Base-by-base conservation (phyloP, 306 rosid species). In the Fragaria vesca region DNA sequence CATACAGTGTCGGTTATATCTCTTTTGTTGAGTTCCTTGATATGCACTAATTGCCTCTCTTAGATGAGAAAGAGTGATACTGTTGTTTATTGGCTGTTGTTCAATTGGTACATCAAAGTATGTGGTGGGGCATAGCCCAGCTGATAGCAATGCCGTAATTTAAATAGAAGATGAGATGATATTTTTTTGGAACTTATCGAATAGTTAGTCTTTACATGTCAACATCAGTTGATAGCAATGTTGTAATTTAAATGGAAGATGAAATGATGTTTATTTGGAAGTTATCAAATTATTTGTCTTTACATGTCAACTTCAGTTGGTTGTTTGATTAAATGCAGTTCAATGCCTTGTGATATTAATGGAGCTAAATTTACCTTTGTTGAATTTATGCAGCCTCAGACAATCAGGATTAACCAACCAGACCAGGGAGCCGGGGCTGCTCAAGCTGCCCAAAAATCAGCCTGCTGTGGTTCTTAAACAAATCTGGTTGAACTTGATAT, bases 381-480 rank as follows among this genome's bases (percentile, higher is more conserved):
- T 85, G 73, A 54, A 80, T 78, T 21, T 66, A 79, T 81, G 90
- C 91, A 94, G 97, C 98, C 97, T 74, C 93, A 88, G 82, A 85
- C 96, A 74, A 83, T 94, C 80, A 94, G 83, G 88, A 92, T 94
- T 81, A 92, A 92, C 79, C 97, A 92, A 87, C 85, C 93, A 54
- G 97, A 92, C 75, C 93, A 85, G 81, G 90, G 89, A 45, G 91
- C 89, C 8, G 93, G 91, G 21, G 87, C 96, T 81, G 85, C 88
- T 68, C 94, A 91, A 84, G 76, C 88, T 42, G 81, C 91, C 68
- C 96, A 89, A 87, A 88, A 72, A 82, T 89, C 96, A 70, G 87
- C 98, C n/a, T 94, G 98, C 81, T 94, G 98, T 78, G 96, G 96
- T 77, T 91, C 91, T 21, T 90, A 81, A 86, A 76, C 79, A 74